Evolutionary conservation across 768 basidiomycete species (phyloP), one percentile per base, ranked within the genome.

Genomic region (Lactarius quietus): DNA sequence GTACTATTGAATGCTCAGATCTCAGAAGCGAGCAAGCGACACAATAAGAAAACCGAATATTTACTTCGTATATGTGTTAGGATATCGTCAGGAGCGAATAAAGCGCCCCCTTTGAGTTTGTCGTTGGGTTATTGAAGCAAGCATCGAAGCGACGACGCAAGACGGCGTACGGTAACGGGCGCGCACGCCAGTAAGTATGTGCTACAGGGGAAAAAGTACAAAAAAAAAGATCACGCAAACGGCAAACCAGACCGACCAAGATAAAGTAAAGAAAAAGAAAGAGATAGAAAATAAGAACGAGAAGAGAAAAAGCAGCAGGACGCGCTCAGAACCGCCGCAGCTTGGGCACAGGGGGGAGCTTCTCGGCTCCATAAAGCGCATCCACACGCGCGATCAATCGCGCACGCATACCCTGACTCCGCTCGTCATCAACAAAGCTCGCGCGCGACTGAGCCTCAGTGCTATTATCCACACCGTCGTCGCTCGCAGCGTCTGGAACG

Each of bases 361-460:
- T 62, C 56, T 61, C 56, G 3, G 28, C 20, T 15, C 56, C 53
- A n/a, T 63, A 63, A 54, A 68, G 36, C 10, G 54, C 48, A 35
- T 62, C 67, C 10, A 65, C 63, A 8, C 61, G 61, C 5, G 41
- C 54, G 20, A 63, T 38, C 38, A 70, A 35, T n/a, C 59, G 67
- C 17, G 57, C 45, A 9, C 67, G 67, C 57, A 65, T 54, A 17
- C 41, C 56, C 17, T 33, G 52, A 45, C 48, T 60, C 12, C 29
- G 54, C 36, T 68, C 69, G 33, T 63, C 55, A 18, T 70, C 64
- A 18, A 65, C 41, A 26, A 68, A 58, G 52, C 62, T 55, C 35
- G 56, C 59, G 23, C 51, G 63, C 23, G 60, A 48, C 43, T 26
- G 52, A 9, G 35, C n/a, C 12, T 66, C 61, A 28, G 31, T 55